Percentiles rank a stretch among this genome's conserved stretches.
Evolutionary conservation across 73 alveolate genomes (phyloP).

Genomic region (Paramecium primaurelia): DNA sequence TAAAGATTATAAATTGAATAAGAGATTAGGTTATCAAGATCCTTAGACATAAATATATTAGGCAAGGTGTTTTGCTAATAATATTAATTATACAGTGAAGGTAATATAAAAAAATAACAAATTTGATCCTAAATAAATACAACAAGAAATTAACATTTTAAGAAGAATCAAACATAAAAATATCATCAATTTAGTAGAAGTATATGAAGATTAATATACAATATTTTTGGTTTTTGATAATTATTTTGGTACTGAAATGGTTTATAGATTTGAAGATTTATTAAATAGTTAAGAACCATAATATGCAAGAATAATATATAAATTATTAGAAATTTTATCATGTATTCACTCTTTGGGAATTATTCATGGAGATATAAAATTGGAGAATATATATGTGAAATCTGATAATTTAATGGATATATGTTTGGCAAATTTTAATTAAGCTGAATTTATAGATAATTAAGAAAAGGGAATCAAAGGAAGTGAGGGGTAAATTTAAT

Average conservation of each 20-base stretch:
- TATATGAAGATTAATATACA: slow-evolving; percentile 70
- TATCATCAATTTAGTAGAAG: slow-evolving; percentile 71
- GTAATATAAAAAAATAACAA: slow-evolving; percentile 13
- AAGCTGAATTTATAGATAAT: not conserved
- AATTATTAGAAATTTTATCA: not conserved
- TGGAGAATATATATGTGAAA: slow-evolving; percentile 21
- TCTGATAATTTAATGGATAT: slow-evolving; percentile 7
- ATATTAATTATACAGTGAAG: slow-evolving; percentile 26
- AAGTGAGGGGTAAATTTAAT: slow-evolving; percentile 2
- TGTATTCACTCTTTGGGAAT: not conserved
- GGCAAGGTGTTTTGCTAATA: not conserved
- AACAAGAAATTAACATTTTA: slow-evolving; percentile 70
- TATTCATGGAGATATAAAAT: slow-evolving; percentile 24
- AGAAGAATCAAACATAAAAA: slow-evolving; percentile 78
- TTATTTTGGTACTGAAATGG: slow-evolving; percentile 71
- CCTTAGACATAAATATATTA: not conserved
- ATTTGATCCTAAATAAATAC: not conserved
- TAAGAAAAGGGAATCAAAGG: not conserved
- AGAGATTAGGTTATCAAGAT: slow-evolving; percentile 18
- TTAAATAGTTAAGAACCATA: slow-evolving; percentile 13
- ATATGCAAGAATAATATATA: slow-evolving; percentile 12
- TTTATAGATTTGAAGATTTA: slow-evolving; percentile 51
- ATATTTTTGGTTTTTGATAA: slow-evolving; percentile 69
- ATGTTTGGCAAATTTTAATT: slow-evolving; percentile 15
- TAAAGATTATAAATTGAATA: not conserved